Conservation (phyloP, 2,329 filamentous ascomycete species). For the Eutypa lata region DNA sequence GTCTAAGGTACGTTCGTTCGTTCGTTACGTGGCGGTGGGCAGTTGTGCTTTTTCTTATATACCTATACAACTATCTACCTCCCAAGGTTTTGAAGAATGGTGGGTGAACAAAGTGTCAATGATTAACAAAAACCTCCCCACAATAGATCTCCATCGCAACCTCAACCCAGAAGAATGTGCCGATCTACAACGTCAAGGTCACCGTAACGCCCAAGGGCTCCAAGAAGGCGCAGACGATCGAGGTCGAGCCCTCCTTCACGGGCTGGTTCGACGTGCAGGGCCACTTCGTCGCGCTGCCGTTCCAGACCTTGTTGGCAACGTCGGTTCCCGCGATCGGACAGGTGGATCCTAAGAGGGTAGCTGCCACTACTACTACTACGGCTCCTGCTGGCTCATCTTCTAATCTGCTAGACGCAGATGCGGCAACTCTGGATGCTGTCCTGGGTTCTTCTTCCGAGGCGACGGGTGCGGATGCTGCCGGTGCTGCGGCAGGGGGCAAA, state of each 20-base stretch:
- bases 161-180: constrained; percentile 73
- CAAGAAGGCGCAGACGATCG: constrained; percentile 41
- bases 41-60: no score
- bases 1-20: constrained; percentile 27
- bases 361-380: constrained; percentile 22
- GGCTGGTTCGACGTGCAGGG: constrained; percentile 75
- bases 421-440: constrained; percentile 47
- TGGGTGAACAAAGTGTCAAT: no score
- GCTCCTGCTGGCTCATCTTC: neutral
- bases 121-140: no score
- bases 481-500: constrained; percentile 10
- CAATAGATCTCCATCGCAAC: constrained; percentile 69
- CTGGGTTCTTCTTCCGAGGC: constrained; percentile 23
- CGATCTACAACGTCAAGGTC: constrained; percentile 75
- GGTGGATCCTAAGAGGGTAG: constrained; percentile 60
- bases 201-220: constrained; percentile 39
- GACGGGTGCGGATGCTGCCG: constrained; percentile 11
- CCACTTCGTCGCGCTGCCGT: constrained; percentile 69
- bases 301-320: constrained; percentile 75
- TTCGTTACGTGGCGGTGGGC: no score
- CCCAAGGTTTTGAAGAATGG: no score
- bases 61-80: no score
- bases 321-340: constrained; percentile 63
- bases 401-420: constrained; percentile 35
- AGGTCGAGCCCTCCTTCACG: constrained; percentile 64